A percentile compares a stretch with the other conserved stretches of the same genome.
These are phyloP conservation scores for Scutellaria baicalensis DNA, from an alignment of 257 asterid genomes.

Conservation along the genomic window DNA sequence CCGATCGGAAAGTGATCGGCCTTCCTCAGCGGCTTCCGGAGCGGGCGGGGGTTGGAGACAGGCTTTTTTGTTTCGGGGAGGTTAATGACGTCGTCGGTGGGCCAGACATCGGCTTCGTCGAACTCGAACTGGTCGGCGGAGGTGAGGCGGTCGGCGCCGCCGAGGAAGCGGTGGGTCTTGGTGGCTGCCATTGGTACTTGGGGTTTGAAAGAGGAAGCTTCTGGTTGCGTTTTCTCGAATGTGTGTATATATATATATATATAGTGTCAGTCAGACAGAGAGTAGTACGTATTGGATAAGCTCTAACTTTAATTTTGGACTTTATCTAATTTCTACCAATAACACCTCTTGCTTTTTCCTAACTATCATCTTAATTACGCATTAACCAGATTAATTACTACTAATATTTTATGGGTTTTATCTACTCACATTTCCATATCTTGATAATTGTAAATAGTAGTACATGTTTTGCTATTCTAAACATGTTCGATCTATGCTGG, in stretches of 20 bases:
- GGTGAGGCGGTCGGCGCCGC: conserved; percentile 19
- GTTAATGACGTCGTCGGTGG: not conserved
- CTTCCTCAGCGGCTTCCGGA: conserved; percentile 29
- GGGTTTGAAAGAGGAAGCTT: not conserved
- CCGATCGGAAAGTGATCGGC: conserved; percentile 4
- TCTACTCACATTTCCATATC: no score
- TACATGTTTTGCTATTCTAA: no score
- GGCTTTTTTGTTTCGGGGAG: conserved; percentile 21
- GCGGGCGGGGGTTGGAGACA: conserved; percentile 16
- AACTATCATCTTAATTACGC: no score
- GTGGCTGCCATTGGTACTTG: conserved; percentile 41
- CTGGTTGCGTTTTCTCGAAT: not conserved
- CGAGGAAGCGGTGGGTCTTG: conserved; percentile 38
- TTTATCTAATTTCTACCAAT: not conserved
- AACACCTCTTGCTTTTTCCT: not conserved
- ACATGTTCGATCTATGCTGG: no score
- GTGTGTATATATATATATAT: no score
- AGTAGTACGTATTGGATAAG: conserved; percentile 51
- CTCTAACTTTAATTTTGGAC: conserved; percentile 1
- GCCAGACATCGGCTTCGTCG: conserved; percentile 66
- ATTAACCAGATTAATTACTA: not conserved
- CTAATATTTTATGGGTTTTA: no score
- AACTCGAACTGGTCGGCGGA: conserved; percentile 41
- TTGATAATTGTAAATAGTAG: no score
- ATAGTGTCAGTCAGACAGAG: not conserved